Evolutionary conservation across 352 stramenopile genomes (phyloP).

Genomic region (Pythium oligandrum): DNA sequence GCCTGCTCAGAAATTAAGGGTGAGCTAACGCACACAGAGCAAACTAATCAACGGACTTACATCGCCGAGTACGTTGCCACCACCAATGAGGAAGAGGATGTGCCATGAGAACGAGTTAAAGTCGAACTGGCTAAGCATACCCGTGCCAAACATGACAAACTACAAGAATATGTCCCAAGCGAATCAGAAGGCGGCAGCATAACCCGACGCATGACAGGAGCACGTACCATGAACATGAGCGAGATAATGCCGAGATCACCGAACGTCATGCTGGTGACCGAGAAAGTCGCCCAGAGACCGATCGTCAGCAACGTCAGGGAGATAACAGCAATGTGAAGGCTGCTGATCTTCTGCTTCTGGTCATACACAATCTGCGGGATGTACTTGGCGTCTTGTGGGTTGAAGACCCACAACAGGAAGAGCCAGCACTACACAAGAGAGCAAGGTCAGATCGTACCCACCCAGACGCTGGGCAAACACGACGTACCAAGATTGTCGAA

Average conservation of each 20-base stretch:
- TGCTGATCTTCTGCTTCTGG: conserved; percentile 88
- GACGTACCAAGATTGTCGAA: conserved; percentile 71
- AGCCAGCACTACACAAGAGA: conserved; percentile 67
- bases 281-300: conserved; percentile 87
- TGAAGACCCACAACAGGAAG: conserved; percentile 83
- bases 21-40: no score
- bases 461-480: no score
- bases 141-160: conserved; percentile 86
- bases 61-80: conserved; percentile 89
- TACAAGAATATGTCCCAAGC: conserved; percentile 9
- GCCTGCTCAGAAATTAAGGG: conserved; percentile 24
- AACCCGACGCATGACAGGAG: neutral
- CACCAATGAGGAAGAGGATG: conserved; percentile 90
- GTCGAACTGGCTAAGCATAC: conserved; percentile 89
- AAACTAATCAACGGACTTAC: conserved; percentile 25
- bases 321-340: conserved; percentile 85
- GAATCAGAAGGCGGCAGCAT: neutral
- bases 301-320: conserved; percentile 89
- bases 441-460: no score
- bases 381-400: conserved; percentile 83
- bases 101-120: conserved; percentile 94
- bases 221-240: conserved; percentile 85
- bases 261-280: conserved; percentile 81
- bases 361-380: conserved; percentile 92
- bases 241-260: conserved; percentile 90